phyloP scores from a whole-genome alignment of 108 stramenopile species.

The Stephanodiscus triporus region DNA sequence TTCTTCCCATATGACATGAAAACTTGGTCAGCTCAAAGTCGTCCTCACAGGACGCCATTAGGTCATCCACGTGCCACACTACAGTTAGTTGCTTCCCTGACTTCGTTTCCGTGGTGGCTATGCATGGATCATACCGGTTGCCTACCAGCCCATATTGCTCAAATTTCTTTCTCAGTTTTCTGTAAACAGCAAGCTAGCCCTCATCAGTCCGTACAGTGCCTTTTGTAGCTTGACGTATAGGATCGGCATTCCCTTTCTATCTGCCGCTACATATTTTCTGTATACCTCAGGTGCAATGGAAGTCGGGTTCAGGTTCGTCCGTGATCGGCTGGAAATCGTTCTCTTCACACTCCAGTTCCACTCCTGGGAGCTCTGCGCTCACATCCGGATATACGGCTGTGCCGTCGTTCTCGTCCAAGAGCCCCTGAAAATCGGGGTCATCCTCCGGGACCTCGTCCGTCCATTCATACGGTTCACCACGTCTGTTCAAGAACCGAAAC shows the following conservation, averaged over 20 bases:
- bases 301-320: background rate
- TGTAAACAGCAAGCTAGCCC: background rate
- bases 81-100: background rate
- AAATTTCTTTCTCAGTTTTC: background rate
- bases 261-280: background rate
- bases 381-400: conserved; percentile 1
- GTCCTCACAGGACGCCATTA: conserved; percentile 46
- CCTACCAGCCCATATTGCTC: background rate
- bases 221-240: conserved; percentile 29
- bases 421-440: background rate
- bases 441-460: background rate
- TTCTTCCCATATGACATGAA: background rate
- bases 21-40: background rate
- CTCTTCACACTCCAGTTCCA: background rate
- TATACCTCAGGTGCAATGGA: conserved; percentile 1
- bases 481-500: background rate
- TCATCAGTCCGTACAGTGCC: conserved; percentile 49
- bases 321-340: background rate
- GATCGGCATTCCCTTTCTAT: background rate
- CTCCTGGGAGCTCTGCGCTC: conserved; percentile 13
- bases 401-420: background rate
- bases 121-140: conserved; percentile 1
- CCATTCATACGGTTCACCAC: background rate
- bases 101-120: background rate
- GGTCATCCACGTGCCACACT: conserved; percentile 58